Base-by-base conservation (phyloP, 78 protist species). In the slime mould (Dictyostelium discoideum) region DNA sequence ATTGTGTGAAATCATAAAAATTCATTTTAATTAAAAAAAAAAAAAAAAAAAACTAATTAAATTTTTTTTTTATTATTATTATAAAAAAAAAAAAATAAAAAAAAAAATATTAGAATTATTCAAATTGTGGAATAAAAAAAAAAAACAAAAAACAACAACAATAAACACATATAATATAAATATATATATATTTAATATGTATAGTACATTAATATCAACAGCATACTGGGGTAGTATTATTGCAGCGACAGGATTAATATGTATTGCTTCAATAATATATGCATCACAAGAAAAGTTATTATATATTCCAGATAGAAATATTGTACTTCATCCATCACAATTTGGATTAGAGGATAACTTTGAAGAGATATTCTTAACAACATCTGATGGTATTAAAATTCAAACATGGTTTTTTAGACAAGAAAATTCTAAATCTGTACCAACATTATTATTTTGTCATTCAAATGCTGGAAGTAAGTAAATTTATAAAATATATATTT, bases 381-480 rank as follows among this genome's bases (percentile, higher is more conserved):
- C 94, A 2, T 39, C 24, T 11, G 94, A 90, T 72, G 94, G 84
- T 72, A 48, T 72, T 32, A 82, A 29, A 50, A 82, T 90, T 14
- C 94, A 90, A 60, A 65, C 74, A 10, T 90, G 94, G 94, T 57
- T 82, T 46, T 90, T 90, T 50, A 90, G 57, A 82, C 94, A 90
- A 72, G 20, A 46, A 22, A 80, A 82, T 29, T 46, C 94, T 16
- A 90, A 90, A 85, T 32, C 72, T 67, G 80, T 44, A 14, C 94
- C 94, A 29, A 90, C 94, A 3, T n/a, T 90, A 37, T 24, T 90
- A 82, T 90, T 90, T 67, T 90, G 94, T 90, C 94, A 90, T 90
- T 90, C 94, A 67, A 90, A 90, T 82, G 94, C 94, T 46, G 94
- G 94, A 44, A 90, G 94, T 90, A 90, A 40, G 84, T 82, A 65